These are phyloP conservation scores for Datura wrightii DNA, from an alignment of 257 asterid species.

Conservation along the genomic window DNA sequence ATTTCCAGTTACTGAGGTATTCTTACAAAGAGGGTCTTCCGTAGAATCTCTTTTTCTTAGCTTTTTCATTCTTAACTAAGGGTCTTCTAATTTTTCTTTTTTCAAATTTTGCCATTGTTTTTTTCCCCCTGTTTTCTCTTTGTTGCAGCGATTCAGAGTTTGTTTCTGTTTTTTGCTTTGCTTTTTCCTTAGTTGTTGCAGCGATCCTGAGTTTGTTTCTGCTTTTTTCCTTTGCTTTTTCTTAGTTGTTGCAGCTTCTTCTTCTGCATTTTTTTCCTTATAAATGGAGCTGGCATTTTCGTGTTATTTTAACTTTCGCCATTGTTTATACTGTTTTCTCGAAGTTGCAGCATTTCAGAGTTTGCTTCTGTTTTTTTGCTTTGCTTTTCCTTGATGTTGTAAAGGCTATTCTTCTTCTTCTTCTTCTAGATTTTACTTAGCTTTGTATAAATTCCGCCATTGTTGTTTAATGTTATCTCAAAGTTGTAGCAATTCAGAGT, in stretches of 20 bases:
- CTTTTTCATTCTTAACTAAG: no score
- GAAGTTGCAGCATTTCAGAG: neutral
- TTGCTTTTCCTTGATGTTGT: neutral
- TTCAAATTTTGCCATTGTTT: neutral
- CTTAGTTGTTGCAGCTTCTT: no score
- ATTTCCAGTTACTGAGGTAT: conserved; percentile 18
- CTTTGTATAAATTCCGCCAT: neutral
- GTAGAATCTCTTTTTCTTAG: neutral
- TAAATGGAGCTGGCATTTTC: neutral
- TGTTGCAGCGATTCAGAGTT: neutral
- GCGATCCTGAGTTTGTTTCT: no score
- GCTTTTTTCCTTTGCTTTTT: neutral
- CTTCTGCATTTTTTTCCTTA: no score
- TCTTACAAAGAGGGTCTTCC: neutral
- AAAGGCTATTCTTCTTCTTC: neutral
- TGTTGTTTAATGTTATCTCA: neutral
- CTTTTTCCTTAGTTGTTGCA: neutral
- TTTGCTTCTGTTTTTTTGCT: neutral
- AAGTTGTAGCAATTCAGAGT: neutral
- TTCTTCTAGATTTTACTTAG: neutral
- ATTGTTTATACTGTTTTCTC: neutral
- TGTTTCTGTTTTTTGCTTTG: neutral
- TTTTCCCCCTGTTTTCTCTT: no score
- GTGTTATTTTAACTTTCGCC: neutral
- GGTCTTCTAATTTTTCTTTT: neutral